A percentile compares a stretch with the other conserved stretches of the same genome.
Conservation (phyloP, 1,284 basidiomycete genomes). For the Porodaedalea pini region DNA sequence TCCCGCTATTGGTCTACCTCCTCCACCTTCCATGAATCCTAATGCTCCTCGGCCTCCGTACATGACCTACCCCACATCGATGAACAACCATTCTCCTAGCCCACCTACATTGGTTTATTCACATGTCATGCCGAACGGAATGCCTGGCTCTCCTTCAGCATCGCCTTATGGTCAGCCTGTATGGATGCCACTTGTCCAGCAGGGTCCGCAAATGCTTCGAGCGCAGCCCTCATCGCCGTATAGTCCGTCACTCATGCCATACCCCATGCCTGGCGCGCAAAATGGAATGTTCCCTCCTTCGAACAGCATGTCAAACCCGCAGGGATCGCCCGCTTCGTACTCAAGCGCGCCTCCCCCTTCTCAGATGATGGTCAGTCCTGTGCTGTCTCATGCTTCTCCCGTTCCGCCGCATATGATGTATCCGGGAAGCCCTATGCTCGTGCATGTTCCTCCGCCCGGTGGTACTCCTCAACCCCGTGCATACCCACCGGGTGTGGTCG, state of each 20-base stretch:
- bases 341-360: conserved; percentile 43
- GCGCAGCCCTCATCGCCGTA: conserved; percentile 56
- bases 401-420: conserved; percentile 50
- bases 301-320: conserved; percentile 35
- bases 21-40: conserved; percentile 37
- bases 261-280: conserved; percentile 48
- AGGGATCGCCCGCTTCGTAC: conserved; percentile 40
- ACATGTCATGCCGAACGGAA: conserved; percentile 52
- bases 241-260: conserved; percentile 57
- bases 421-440: conserved; percentile 60
- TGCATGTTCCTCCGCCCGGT: conserved; percentile 45
- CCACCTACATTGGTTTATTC: conserved; percentile 57
- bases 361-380: conserved; percentile 63
- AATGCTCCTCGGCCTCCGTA: conserved; percentile 51
- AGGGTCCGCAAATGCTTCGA: conserved; percentile 53
- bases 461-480: conserved; percentile 20
- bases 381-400: conserved; percentile 48
- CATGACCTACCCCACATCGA: conserved; percentile 56
- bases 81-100: conserved; percentile 65
- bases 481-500: conserved; percentile 22
- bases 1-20: conserved; percentile 34
- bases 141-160: conserved; percentile 41
- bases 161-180: conserved; percentile 57
- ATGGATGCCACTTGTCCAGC: conserved; percentile 58
- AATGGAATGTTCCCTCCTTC: conserved; percentile 46